These are phyloP conservation scores for Acer campestre DNA, from an alignment of 345 rosid species.

Conservation along the genomic window DNA sequence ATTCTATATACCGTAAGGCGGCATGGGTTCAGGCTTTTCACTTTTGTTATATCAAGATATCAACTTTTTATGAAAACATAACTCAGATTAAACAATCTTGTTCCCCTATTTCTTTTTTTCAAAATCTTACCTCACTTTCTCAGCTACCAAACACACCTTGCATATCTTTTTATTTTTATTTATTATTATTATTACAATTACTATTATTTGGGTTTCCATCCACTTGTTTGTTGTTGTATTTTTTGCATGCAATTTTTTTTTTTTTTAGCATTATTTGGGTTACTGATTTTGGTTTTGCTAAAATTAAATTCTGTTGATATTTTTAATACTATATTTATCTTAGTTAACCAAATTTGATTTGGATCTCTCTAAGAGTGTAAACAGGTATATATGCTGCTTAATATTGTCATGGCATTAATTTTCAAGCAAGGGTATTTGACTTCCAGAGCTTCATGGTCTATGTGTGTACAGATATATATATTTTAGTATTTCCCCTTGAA, in stretches of 20 bases:
- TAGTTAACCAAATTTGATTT: not conserved
- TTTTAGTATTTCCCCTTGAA: not conserved
- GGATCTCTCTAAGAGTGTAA: not conserved
- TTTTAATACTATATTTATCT: not conserved
- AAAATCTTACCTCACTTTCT: conserved; percentile 7
- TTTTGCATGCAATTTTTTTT: conserved; percentile 7
- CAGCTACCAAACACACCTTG: not conserved
- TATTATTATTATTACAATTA: not conserved
- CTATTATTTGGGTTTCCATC: not conserved
- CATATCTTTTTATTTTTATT: not conserved
- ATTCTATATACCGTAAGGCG: not conserved
- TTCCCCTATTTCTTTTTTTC: not conserved
- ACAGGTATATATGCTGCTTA: not conserved
- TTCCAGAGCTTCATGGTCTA: not conserved
- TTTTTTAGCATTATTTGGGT: not conserved
- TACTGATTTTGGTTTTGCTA: not conserved
- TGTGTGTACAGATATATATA: not conserved
- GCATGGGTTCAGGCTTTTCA: not conserved
- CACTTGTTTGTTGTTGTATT: not conserved
- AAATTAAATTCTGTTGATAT: not conserved
- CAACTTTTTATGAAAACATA: not conserved
- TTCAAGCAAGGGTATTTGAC: conserved; percentile 11
- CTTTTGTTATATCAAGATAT: not conserved
- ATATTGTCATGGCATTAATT: too few species aligned
- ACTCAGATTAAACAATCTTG: not conserved